A percentile compares a stretch with the other conserved stretches of the same genome.
Evolutionary conservation across 2,329 filamentous ascomycete species (phyloP).

Genomic region (Colletotrichum destructivum): DNA sequence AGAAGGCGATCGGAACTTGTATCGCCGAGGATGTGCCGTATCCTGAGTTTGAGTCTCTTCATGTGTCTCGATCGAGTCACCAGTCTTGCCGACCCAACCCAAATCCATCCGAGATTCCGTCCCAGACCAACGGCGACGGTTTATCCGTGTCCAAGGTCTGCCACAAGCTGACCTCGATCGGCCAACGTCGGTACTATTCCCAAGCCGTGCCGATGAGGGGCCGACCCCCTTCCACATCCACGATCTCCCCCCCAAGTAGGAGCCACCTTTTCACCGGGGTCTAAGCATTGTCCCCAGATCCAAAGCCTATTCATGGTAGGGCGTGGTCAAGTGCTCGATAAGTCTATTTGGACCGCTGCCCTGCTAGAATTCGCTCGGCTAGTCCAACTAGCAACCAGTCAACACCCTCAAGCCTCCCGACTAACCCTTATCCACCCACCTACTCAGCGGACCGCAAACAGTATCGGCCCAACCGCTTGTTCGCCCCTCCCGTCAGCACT

Average conservation of each 20-base stretch:
- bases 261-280: neutral
- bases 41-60: neutral
- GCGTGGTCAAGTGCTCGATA: neutral
- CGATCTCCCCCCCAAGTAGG: no score
- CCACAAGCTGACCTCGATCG: neutral
- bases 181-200: neutral
- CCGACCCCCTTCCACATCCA: no score
- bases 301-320: neutral
- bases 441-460: neutral
- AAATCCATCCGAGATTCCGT: neutral
- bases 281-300: no score
- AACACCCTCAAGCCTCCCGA: neutral
- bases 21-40: constrained; percentile 22
- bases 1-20: neutral
- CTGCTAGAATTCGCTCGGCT: constrained; percentile 1
- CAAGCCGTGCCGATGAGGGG: neutral
- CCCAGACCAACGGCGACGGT: neutral
- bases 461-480: constrained; percentile 8
- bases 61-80: constrained; percentile 8
- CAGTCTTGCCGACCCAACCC: neutral
- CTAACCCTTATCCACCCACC: constrained; percentile 2
- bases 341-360: constrained; percentile 8
- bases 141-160: constrained; percentile 4
- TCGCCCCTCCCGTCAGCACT: constrained; percentile 24
- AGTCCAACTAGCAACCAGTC: constrained; percentile 1